phyloP scores from a whole-genome alignment of 306 rosid genomes.

The Pyrus pyrifolia region DNA sequence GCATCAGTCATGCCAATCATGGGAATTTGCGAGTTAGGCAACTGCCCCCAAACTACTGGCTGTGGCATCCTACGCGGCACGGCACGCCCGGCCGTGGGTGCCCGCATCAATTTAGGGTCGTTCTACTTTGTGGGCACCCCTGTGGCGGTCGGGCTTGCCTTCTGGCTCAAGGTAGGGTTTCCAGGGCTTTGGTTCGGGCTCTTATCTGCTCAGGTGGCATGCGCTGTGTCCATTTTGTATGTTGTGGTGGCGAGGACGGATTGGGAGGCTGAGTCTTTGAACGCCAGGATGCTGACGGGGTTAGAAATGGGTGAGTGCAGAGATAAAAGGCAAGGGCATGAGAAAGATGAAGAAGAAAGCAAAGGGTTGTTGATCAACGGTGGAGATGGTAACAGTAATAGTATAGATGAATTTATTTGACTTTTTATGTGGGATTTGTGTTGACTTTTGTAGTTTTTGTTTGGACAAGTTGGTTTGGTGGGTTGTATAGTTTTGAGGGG shows the following conservation, averaged over 20 bases:
- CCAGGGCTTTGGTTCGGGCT: slow-evolving; percentile 93
- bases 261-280: slow-evolving; percentile 85
- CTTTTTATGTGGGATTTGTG: not conserved
- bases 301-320: slow-evolving; percentile 33
- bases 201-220: slow-evolving; percentile 70
- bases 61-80: slow-evolving; percentile 82
- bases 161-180: slow-evolving; percentile 65
- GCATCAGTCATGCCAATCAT: slow-evolving; percentile 78
- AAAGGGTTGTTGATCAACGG: not conserved
- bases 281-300: slow-evolving; percentile 49
- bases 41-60: slow-evolving; percentile 89
- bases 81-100: slow-evolving; percentile 69
- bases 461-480: no score
- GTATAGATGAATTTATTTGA: not conserved
- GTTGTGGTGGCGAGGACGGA: slow-evolving; percentile 55
- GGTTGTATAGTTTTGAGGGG: not conserved
- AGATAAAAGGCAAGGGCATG: not conserved
- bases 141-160: slow-evolving; percentile 73
- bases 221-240: slow-evolving; percentile 65
- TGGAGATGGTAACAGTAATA: not conserved
- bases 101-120: slow-evolving; percentile 54
- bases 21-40: slow-evolving; percentile 86
- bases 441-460: not conserved
- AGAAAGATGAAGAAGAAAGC: not conserved
- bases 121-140: slow-evolving; percentile 89